Conservation (phyloP, 2,329 filamentous ascomycete genomes). For the Microthyrium microscopicum region DNA sequence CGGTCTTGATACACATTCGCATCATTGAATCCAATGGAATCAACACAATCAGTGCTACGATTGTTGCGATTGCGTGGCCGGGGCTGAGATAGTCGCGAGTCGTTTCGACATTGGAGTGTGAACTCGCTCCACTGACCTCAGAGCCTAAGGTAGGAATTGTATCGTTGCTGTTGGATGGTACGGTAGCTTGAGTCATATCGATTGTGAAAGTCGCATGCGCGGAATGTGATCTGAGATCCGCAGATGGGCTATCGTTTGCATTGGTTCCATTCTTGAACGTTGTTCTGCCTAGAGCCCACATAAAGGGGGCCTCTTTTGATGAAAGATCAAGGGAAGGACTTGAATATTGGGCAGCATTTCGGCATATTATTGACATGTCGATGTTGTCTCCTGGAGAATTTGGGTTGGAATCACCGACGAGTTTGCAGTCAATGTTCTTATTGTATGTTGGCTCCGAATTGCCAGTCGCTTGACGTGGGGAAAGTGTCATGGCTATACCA, state of each 20-base stretch:
- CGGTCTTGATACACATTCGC: too few relatives aligned
- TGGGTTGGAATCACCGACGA: neutral
- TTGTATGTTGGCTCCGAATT: slow-evolving; percentile 36
- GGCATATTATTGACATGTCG: slow-evolving; percentile 1
- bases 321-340: slow-evolving; percentile 16
- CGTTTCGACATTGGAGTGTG: slow-evolving; percentile 7
- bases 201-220: slow-evolving; percentile 39
- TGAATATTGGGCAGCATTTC: neutral
- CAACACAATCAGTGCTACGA: too few relatives aligned
- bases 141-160: slow-evolving; percentile 11
- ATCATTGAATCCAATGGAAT: too few relatives aligned
- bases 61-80: slow-evolving; percentile 20
- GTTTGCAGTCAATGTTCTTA: neutral
- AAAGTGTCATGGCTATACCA: slow-evolving; percentile 36
- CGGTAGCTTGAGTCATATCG: slow-evolving; percentile 35
- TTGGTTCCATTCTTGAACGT: slow-evolving; percentile 9
- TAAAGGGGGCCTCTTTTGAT: slow-evolving; percentile 28
- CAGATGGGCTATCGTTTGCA: slow-evolving; percentile 11
- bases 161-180: slow-evolving; percentile 13
- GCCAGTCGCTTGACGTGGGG: slow-evolving; percentile 34
- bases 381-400: neutral
- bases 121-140: slow-evolving; percentile 11
- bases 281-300: slow-evolving; percentile 39
- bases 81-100: slow-evolving; percentile 15
- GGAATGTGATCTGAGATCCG: slow-evolving; percentile 34